Conservation (phyloP, 225 moss, liverwort and hornwort genomes). For the Marchantia paleacea region DNA sequence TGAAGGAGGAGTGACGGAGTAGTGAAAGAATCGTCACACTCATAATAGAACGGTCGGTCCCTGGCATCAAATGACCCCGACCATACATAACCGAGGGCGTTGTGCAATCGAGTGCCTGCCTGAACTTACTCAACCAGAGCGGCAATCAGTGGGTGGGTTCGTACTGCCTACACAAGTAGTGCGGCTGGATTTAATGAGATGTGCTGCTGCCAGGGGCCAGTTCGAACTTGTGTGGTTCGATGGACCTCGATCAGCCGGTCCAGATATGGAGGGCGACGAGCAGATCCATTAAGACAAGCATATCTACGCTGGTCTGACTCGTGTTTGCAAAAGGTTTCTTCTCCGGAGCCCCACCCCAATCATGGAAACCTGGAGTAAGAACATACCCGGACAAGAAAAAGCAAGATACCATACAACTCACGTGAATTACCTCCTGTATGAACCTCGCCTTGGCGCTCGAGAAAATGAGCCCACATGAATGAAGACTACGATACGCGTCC, state of each 20-base stretch:
- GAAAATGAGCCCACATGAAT: not conserved
- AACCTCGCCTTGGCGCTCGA: not conserved
- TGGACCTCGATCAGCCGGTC: not conserved
- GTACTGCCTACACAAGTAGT: not conserved
- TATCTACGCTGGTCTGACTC: not conserved
- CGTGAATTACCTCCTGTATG: conserved; percentile 5
- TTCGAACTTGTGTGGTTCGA: not conserved
- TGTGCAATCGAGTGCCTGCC: not conserved
- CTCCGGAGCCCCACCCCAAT: not conserved
- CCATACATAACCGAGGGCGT: no score
- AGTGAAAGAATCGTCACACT: no score
- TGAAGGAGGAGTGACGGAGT: not conserved
- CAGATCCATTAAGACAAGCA: not conserved
- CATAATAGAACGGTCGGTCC: no score
- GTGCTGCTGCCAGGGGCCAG: no score
- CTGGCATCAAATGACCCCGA: no score
- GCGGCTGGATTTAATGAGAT: no score
- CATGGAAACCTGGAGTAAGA: not conserved
- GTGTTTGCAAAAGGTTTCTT: not conserved
- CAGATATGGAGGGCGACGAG: not conserved
- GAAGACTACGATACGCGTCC: not conserved
- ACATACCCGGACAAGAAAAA: conserved; percentile 4
- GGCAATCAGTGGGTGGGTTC: not conserved
- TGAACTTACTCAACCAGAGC: not conserved
- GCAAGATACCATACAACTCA: not conserved